These are phyloP conservation scores for Pseudocercospora ulei DNA, from an alignment of 2,329 filamentous ascomycete genomes.

Conservation along the genomic window DNA sequence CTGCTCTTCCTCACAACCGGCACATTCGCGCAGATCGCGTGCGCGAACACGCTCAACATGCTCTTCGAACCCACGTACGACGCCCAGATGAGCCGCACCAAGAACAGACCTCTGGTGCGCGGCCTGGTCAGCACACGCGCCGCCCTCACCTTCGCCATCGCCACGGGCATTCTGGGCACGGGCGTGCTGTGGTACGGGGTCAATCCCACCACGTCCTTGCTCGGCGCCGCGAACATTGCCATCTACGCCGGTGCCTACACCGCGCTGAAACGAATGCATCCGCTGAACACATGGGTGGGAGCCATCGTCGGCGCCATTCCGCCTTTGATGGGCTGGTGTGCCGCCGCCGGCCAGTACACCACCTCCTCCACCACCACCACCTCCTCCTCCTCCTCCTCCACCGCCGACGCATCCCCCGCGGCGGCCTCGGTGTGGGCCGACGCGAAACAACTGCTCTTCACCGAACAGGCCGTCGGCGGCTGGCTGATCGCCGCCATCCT, in stretches of 20 bases:
- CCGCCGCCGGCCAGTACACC: conserved; percentile 79
- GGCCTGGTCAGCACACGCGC: conserved; percentile 61
- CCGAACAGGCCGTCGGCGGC: conserved; percentile 50
- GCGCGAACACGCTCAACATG: conserved; percentile 95
- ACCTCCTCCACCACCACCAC: conserved; percentile 25
- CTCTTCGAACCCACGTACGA: conserved; percentile 85
- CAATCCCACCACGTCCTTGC: conserved; percentile 81
- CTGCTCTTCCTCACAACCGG: conserved; percentile 79
- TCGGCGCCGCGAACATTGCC: conserved; percentile 74
- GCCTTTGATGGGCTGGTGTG: conserved; percentile 95
- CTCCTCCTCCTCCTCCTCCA: no score
- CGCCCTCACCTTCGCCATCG: conserved; percentile 69
- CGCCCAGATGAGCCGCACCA: conserved; percentile 84
- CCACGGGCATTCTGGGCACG: conserved; percentile 59
- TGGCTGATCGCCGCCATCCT: conserved; percentile 79
- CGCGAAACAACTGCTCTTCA: conserved; percentile 32
- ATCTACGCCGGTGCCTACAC: conserved; percentile 92
- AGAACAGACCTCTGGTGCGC: conserved; percentile 79
- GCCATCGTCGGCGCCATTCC: conserved; percentile 88
- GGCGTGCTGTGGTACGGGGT: conserved; percentile 75
- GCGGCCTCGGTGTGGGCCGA: conserved; percentile 26
- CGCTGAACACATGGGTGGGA: conserved; percentile 88
- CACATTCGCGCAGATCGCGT: conserved; percentile 78
- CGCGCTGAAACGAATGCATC: conserved; percentile 76
- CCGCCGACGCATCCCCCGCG: conserved; percentile 21